Evolutionary conservation across 2,329 filamentous ascomycete genomes (phyloP).

Genomic region (Epichloe brachyelytri): DNA sequence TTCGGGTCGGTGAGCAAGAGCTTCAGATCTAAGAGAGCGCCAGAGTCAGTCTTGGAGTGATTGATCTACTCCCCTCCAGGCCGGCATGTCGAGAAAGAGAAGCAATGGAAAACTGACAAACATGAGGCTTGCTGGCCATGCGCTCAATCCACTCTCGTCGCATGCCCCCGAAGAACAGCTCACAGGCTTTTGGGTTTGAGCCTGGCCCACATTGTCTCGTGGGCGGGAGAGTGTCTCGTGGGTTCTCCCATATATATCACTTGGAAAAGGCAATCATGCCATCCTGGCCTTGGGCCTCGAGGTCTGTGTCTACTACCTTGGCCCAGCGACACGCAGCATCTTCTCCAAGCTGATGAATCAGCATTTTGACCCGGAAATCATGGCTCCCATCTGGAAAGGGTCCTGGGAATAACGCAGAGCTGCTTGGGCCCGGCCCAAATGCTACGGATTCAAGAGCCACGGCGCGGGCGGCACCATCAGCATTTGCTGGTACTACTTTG

Average conservation of each 20-base stretch:
- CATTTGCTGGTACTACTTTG: conserved; percentile 20
- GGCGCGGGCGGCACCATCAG: conserved; percentile 22
- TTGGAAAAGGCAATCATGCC: conserved; percentile 22
- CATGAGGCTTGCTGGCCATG: conserved; percentile 19
- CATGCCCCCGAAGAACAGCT: conserved; percentile 20
- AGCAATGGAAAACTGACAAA: conserved; percentile 18
- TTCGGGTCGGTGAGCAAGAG: conserved; percentile 25
- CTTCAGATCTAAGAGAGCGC: conserved; percentile 18
- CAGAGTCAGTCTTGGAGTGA: no score
- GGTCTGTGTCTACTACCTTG: conserved; percentile 23
- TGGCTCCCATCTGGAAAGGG: conserved; percentile 10
- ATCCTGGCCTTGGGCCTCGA: conserved; percentile 14
- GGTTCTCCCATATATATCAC: conserved; percentile 21
- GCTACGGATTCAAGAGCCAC: conserved; percentile 25
- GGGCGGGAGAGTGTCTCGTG: conserved; percentile 12
- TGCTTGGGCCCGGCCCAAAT: conserved; percentile 20
- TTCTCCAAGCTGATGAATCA: conserved; percentile 11
- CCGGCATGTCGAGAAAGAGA: neutral
- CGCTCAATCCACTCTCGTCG: conserved; percentile 16
- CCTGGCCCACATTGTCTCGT: conserved; percentile 16
- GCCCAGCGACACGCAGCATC: conserved; percentile 20
- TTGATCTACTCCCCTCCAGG: no score
- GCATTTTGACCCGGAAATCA: conserved; percentile 11
- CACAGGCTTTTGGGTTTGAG: conserved; percentile 20
- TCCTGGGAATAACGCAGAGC: conserved; percentile 19